phyloP scores from a whole-genome alignment of 1,284 basidiomycete genomes.

The Gymnopus androsaceus region DNA sequence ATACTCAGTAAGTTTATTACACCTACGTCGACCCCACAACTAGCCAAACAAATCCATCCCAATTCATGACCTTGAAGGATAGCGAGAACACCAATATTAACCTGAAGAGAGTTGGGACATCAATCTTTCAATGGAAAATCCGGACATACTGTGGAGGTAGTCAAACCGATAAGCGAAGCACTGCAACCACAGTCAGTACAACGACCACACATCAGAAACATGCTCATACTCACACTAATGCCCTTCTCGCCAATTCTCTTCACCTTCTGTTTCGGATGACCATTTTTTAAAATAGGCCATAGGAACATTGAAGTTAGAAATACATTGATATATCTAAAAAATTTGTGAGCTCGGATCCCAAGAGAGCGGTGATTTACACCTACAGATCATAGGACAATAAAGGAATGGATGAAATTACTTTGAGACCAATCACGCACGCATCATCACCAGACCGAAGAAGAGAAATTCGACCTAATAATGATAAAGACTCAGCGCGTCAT shows the following conservation, averaged over 20 bases:
- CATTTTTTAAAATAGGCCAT: slow-evolving; percentile 37
- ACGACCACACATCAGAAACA: too few species aligned
- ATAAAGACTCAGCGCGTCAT: not conserved
- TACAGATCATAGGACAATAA: slow-evolving; percentile 36
- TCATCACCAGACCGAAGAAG: slow-evolving; percentile 27
- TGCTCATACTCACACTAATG: slow-evolving; percentile 31
- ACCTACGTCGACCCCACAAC: slow-evolving; percentile 45
- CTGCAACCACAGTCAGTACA: too few species aligned
- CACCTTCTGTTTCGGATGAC: slow-evolving; percentile 32
- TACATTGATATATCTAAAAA: slow-evolving; percentile 35
- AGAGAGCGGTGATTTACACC: slow-evolving; percentile 6
- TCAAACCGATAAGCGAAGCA: not conserved
- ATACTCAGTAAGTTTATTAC: not conserved
- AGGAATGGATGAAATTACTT: slow-evolving; percentile 34
- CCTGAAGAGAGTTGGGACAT: too few species aligned
- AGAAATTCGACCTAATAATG: slow-evolving; percentile 27
- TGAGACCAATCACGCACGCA: slow-evolving; percentile 35
- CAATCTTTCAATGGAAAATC: too few species aligned
- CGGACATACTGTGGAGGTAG: slow-evolving; percentile 17
- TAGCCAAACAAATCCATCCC: slow-evolving; percentile 49
- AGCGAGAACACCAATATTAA: slow-evolving; percentile 46
- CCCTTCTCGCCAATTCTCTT: slow-evolving; percentile 24
- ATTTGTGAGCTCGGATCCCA: not conserved
- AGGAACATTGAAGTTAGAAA: slow-evolving; percentile 46
- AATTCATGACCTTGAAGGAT: slow-evolving; percentile 44